Evolutionary conservation across 2,329 filamentous ascomycete genomes (phyloP).

Genomic region (Tolypocladium inflatum): DNA sequence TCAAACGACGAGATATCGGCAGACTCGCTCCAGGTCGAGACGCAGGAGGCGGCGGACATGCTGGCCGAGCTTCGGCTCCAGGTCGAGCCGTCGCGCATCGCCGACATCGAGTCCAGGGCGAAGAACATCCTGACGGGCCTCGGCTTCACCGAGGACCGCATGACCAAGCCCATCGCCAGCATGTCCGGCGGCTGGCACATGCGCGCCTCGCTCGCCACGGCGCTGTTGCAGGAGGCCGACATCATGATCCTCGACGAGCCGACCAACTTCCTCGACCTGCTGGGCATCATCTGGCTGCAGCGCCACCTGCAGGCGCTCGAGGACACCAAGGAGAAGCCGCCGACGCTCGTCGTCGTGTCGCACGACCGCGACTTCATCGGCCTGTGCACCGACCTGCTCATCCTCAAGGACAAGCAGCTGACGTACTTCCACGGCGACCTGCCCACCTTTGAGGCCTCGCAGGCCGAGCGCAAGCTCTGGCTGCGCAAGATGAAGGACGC

Average conservation of each 20-base stretch:
- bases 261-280: conserved; percentile 76
- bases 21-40: conserved; percentile 52
- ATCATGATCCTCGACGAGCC: conserved; percentile 79
- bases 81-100: conserved; percentile 55
- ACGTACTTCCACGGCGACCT: conserved; percentile 70
- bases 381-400: conserved; percentile 66
- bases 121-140: conserved; percentile 58
- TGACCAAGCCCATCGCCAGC: conserved; percentile 49
- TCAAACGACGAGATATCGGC: conserved; percentile 45
- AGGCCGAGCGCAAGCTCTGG: conserved; percentile 57
- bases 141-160: conserved; percentile 56
- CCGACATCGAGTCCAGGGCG: conserved; percentile 56
- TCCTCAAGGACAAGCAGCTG: conserved; percentile 63
- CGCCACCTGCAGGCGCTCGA: conserved; percentile 53
- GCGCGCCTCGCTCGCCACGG: conserved; percentile 54
- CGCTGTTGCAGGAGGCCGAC: conserved; percentile 63
- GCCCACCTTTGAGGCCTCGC: conserved; percentile 59
- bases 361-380: conserved; percentile 79
- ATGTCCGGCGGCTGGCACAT: conserved; percentile 74
- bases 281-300: conserved; percentile 80
- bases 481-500: conserved; percentile 71
- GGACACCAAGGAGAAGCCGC: conserved; percentile 36
- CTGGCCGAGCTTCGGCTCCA: conserved; percentile 59
- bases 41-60: conserved; percentile 58
- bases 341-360: conserved; percentile 69